A percentile compares a stretch with the other conserved stretches of the same genome.
Conservation (phyloP, 2,329 filamentous ascomycete genomes). For the Fusarium mexicanum region DNA sequence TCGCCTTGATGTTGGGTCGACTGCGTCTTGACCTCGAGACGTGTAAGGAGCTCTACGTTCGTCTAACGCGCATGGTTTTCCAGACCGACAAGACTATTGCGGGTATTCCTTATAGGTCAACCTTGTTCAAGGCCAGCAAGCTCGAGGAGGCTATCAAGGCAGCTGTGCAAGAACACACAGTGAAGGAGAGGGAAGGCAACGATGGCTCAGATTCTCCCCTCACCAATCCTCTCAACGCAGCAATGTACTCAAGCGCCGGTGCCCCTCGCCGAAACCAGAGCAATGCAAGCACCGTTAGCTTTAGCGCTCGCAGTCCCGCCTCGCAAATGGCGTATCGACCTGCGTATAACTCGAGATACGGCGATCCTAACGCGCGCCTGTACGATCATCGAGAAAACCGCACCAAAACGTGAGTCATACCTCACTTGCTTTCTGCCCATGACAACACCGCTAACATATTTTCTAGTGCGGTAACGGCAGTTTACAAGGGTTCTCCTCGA, state of each 20-base stretch:
- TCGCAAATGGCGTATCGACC: conserved; percentile 64
- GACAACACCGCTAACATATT: conserved; percentile 14
- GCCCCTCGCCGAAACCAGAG: conserved; percentile 72
- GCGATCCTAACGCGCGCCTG: conserved; percentile 85
- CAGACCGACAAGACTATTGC: conserved; percentile 98
- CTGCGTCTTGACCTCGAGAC: conserved; percentile 92
- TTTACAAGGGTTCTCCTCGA: conserved; percentile 83
- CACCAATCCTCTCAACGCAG: conserved; percentile 53
- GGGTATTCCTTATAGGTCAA: conserved; percentile 93
- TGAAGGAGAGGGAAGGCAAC: conserved; percentile 84
- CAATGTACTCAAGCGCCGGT: conserved; percentile 55
- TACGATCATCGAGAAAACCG: conserved; percentile 88
- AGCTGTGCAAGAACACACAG: conserved; percentile 85
- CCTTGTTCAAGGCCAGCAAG: conserved; percentile 95
- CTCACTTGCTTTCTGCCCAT: background rate
- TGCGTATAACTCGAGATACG: conserved; percentile 67
- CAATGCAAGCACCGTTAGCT: conserved; percentile 84
- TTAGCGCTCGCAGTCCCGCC: conserved; percentile 73
- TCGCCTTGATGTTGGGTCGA: conserved; percentile 95
- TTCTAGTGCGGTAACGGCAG: conserved; percentile 84
- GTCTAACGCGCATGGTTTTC: conserved; percentile 93
- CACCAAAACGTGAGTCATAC: conserved; percentile 81
- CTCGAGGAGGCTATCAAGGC: conserved; percentile 93
- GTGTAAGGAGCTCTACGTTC: conserved; percentile 96
- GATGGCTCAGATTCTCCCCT: conserved; percentile 64